A percentile compares a stretch with the other conserved stretches of the same genome.
Evolutionary conservation across 108 stramenopile genomes (phyloP).

Genomic region (Nitzschia sp.): DNA sequence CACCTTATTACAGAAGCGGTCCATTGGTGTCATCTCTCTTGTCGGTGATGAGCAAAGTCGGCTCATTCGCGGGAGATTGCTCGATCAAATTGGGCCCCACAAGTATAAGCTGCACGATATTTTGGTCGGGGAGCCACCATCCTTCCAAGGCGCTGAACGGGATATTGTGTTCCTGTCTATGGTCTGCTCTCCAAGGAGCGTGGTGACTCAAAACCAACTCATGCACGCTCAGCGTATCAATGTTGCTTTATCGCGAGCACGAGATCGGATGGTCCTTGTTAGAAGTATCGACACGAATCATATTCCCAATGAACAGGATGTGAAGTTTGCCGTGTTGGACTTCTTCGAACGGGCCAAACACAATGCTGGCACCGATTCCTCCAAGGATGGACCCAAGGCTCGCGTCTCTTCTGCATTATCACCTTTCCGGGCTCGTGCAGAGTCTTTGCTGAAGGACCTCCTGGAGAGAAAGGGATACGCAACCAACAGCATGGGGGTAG

Average conservation of each 20-base stretch:
- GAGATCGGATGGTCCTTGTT: constrained; percentile 56
- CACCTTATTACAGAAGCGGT: constrained; percentile 15
- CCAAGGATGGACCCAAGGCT: background rate
- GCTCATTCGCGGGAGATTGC: constrained; percentile 51
- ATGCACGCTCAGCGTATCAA: constrained; percentile 60
- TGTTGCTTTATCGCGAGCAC: constrained; percentile 58
- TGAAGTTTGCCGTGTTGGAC: constrained; percentile 51
- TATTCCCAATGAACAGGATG: constrained; percentile 48
- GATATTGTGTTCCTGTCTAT: constrained; percentile 61
- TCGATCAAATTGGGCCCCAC: constrained; percentile 52
- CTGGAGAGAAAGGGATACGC: constrained; percentile 34
- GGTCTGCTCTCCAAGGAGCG: constrained; percentile 55
- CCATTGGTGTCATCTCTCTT: constrained; percentile 62
- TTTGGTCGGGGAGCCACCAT: constrained; percentile 56
- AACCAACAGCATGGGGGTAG: constrained; percentile 39
- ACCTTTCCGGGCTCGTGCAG: constrained; percentile 16
- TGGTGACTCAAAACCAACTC: constrained; percentile 51
- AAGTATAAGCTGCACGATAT: constrained; percentile 47
- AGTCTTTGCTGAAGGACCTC: constrained; percentile 23
- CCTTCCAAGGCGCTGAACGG: constrained; percentile 64
- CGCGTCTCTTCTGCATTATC: background rate
- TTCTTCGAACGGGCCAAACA: constrained; percentile 33
- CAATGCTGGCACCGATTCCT: background rate
- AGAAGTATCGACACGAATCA: constrained; percentile 48
- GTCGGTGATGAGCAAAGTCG: constrained; percentile 63